Evolutionary conservation across 73 alveolate species (phyloP), one percentile per base, ranked within the genome.

Genomic region (Tetrahymena elliotti): DNA sequence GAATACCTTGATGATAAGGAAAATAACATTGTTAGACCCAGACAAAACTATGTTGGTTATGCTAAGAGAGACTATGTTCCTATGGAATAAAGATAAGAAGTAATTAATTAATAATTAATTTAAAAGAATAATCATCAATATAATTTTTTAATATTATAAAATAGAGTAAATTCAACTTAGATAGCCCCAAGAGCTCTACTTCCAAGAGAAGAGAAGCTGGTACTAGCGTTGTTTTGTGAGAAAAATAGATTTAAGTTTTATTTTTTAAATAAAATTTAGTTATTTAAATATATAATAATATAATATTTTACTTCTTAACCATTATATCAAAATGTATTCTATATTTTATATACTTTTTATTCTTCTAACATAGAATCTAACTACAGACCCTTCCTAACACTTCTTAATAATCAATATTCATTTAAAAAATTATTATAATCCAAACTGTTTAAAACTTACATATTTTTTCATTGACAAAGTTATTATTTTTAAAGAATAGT

Each of bases 1-100:
- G 99, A 97, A 93, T 97, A 97, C 97, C 94, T 97, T 20, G 98
- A 97, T 84, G 99, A 97, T 95, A 97, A 97, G 84, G 99, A 96
- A 83, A 97, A 97, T 94, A 96, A 97, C 83, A 97, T 97, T 37
- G 98, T 97, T 83, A 94, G 99, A 84, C 99, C 99, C 41, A 96
- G 99, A 96, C 97, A 97, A 93, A 94, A 97, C 93, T 97, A 97
- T 96, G 93, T 95, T 92, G 99, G 99, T n/a, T 96, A 96, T 95
- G 94, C 96, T 92, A 97, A 93, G 88, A 96, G 99, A 96, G 97
- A 97, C 52, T 97, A 97, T 92, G 97, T 96, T 22, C 96, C 97
- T 22, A 93, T 92, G 35, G 98, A 96, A 8, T 88, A 97, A 39
- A 96, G 99, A 94, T 92, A 97, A 84, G 96, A 95, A 82, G 96